Conservation (phyloP, 164 flowering plant genomes). For the Liquidambar formosana region DNA sequence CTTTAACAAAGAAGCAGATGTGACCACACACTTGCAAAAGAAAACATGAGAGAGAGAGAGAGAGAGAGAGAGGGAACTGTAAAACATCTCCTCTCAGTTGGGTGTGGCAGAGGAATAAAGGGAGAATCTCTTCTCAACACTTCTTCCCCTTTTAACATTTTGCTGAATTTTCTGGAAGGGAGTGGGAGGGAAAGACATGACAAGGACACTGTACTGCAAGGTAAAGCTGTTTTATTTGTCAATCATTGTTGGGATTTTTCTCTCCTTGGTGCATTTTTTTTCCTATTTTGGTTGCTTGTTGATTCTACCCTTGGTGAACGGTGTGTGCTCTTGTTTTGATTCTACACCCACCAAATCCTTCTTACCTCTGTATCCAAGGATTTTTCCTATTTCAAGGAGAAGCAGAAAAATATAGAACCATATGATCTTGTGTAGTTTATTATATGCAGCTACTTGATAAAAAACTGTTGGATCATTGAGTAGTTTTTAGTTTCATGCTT, state of each 20-base stretch:
- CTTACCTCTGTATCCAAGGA: not conserved
- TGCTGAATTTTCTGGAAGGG: constrained; percentile 23
- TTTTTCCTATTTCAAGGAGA: not conserved
- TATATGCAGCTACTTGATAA: not conserved
- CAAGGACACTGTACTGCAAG: constrained; percentile 12
- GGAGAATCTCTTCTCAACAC: constrained; percentile 28
- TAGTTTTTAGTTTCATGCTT: too few species aligned
- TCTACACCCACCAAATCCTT: constrained; percentile 19
- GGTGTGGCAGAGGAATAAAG: constrained; percentile 42
- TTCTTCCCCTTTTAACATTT: constrained; percentile 21
- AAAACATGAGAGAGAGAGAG: constrained; percentile 8
- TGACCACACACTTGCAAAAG: constrained; percentile 31
- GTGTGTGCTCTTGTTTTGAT: constrained; percentile 14
- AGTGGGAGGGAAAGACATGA: constrained; percentile 24
- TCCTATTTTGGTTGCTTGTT: constrained; percentile 3
- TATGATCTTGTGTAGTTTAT: not conserved
- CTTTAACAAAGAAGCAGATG: constrained; percentile 39
- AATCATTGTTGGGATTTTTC: constrained; percentile 25
- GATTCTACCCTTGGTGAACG: constrained; percentile 13
- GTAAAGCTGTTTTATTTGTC: constrained; percentile 13
- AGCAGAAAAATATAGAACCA: not conserved
- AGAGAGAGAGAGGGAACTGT: constrained; percentile 2
- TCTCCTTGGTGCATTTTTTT: not conserved
- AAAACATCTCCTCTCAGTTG: constrained; percentile 16
- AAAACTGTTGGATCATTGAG: too few species aligned